Evolutionary conservation across 2,329 filamentous ascomycete genomes (phyloP).

Genomic region (Rhynchosporium graminicola): DNA sequence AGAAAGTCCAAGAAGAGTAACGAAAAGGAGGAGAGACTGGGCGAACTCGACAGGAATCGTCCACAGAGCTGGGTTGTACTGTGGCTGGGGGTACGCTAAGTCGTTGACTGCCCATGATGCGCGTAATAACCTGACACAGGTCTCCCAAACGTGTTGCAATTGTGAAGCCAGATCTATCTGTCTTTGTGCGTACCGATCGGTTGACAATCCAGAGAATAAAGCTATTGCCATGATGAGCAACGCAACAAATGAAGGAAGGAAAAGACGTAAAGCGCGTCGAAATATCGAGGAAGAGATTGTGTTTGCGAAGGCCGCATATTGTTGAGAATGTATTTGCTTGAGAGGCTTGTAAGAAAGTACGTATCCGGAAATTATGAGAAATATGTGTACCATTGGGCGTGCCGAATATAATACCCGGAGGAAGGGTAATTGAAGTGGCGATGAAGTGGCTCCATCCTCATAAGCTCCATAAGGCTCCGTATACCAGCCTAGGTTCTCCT

Average conservation of each 20-base stretch:
- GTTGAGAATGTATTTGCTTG: slow-evolving; percentile 44
- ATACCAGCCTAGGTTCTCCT: slow-evolving; percentile 45
- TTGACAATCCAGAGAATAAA: slow-evolving; percentile 49
- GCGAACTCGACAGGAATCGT: slow-evolving; percentile 40
- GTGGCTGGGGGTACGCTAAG: slow-evolving; percentile 23
- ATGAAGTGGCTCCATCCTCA: slow-evolving; percentile 40
- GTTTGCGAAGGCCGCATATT: slow-evolving; percentile 43
- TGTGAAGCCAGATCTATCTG: slow-evolving; percentile 43
- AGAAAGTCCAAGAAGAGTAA: slow-evolving; percentile 34
- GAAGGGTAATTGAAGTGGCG: slow-evolving; percentile 49
- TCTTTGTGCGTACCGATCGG: slow-evolving; percentile 45
- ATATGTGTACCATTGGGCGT: slow-evolving; percentile 52
- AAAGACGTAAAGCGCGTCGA: slow-evolving; percentile 49
- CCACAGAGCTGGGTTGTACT: slow-evolving; percentile 39
- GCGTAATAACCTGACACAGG: slow-evolving; percentile 43
- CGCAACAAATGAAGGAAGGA: slow-evolving; percentile 48
- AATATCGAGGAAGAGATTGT: slow-evolving; percentile 50
- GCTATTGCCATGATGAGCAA: slow-evolving; percentile 48
- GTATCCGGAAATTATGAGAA: slow-evolving; percentile 54
- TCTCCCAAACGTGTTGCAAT: slow-evolving; percentile 44
- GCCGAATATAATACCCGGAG: slow-evolving; percentile 48
- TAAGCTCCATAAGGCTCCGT: slow-evolving; percentile 39
- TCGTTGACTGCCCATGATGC: slow-evolving; percentile 33
- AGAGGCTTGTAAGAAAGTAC: slow-evolving; percentile 50
- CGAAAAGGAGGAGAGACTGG: slow-evolving; percentile 39